A percentile compares a stretch with the other conserved stretches of the same genome.
These are phyloP conservation scores for Microdochium paspali DNA, from an alignment of 2,329 filamentous ascomycete genomes.

Conservation along the genomic window DNA sequence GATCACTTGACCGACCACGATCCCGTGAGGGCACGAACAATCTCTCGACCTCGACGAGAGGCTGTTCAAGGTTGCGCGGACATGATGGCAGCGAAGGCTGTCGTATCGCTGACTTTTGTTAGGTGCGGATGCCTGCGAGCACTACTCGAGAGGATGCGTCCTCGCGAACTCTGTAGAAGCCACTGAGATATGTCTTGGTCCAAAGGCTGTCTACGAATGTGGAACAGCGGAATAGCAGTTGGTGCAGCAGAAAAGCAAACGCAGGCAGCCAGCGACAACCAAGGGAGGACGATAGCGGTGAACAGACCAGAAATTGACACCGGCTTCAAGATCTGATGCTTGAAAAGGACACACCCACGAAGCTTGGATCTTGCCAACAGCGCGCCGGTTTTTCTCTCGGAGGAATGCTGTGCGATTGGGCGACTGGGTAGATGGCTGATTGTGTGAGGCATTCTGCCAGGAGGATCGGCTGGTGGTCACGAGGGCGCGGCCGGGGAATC, in stretches of 20 bases:
- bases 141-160: too few species aligned
- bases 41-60: background rate
- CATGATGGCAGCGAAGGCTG: background rate
- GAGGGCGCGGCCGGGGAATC: background rate
- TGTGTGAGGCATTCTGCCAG: constrained; percentile 11
- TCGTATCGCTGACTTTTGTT: background rate
- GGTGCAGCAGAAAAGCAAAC: too few species aligned
- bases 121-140: background rate
- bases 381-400: background rate
- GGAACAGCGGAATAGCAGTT: too few species aligned
- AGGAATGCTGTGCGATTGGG: constrained; percentile 13
- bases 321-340: too few species aligned
- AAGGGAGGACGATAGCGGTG: too few species aligned
- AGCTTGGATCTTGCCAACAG: too few species aligned
- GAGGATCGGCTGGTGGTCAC: background rate
- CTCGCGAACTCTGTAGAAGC: too few species aligned
- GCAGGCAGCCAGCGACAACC: too few species aligned
- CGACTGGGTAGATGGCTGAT: constrained; percentile 6
- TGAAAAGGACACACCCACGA: too few species aligned
- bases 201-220: too few species aligned
- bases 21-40: background rate
- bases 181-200: too few species aligned
- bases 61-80: background rate
- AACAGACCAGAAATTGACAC: too few species aligned
- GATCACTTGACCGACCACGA: background rate